Base-by-base conservation (phyloP, 805 yeast genomes). In the Schwanniomyces polymorphus region DNA sequence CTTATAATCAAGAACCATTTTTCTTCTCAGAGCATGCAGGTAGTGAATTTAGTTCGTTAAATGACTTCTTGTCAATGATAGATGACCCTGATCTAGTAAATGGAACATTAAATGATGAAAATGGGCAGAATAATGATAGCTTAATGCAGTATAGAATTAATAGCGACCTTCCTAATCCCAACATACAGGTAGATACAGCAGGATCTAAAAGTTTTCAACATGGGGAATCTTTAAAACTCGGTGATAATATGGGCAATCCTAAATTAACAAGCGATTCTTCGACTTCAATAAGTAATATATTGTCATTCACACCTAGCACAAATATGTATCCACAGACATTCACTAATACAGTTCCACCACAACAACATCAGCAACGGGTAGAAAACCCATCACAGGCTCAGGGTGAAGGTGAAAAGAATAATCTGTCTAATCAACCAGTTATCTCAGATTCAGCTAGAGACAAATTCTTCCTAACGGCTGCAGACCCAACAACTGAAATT, bases 401-500 rank as follows among this genome's bases (percentile, higher is more conserved):
- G 12, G 17, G 29, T 7, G 18, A 33, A 12, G 31, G 7, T 7
- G 38, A 16, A 46, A 42, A 27, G 51, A 37, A 44, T 37, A 27
- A 34, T 42, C 23, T 12, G 27, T 23, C 25, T 5, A 39, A 40
- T 16, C 72, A 67, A 43, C 78, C 78, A 1, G 67, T 71, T 34
- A 74, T 81, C 4, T 79, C 85, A 0, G 92, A 88, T 46, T 84
- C 94, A 2, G 96, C 97, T 1, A 78, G 90, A 53, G 97, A 91
- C 62, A 91, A 91, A 65, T 92, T 92, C 67, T 91, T 92, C 70
- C 70, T 92, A 42, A 92, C 97, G 0, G 98, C 98, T 0, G 97
- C 97, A 0, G 98, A 92, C 63, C 98, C 98, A 5, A 88, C 97
- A 0, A 89, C 92, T 2, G 97, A 90, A 54, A 86, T 88, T 31